Conservation (phyloP, 768 basidiomycete species). For the Coprinopsis cinerea region DNA sequence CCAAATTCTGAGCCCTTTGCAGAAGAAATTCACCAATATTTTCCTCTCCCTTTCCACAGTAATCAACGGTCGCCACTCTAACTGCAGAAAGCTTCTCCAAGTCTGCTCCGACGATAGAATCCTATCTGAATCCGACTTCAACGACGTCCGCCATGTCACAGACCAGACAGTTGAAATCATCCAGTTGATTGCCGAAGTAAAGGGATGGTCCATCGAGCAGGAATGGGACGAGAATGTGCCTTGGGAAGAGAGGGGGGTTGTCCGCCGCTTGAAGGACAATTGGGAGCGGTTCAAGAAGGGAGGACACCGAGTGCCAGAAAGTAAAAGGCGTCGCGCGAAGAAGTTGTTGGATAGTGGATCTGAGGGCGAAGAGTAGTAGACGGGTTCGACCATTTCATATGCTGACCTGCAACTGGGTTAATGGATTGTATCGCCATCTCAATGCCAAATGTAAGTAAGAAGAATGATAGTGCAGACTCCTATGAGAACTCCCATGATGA, state of each 20-base stretch:
- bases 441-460: constrained; percentile 44
- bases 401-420: background rate
- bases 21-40: constrained; percentile 70
- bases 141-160: constrained; percentile 55
- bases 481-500: constrained; percentile 85
- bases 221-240: constrained; percentile 40
- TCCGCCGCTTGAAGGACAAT: constrained; percentile 62
- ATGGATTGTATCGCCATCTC: constrained; percentile 2
- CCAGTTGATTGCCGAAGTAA: constrained; percentile 62
- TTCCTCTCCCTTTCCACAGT: constrained; percentile 86
- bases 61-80: constrained; percentile 70
- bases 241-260: constrained; percentile 51
- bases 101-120: constrained; percentile 61
- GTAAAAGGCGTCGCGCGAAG: constrained; percentile 15
- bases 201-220: constrained; percentile 70
- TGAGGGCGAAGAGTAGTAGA: background rate
- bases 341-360: constrained; percentile 10
- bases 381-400: background rate
- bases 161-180: constrained; percentile 75
- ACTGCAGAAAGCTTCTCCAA: constrained; percentile 58
- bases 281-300: constrained; percentile 59
- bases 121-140: constrained; percentile 82
- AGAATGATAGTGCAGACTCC: constrained; percentile 70
- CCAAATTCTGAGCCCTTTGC: background rate
- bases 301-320: constrained; percentile 27